Conservation (phyloP, 768 basidiomycete species). For the Naematelia aurantialba region DNA sequence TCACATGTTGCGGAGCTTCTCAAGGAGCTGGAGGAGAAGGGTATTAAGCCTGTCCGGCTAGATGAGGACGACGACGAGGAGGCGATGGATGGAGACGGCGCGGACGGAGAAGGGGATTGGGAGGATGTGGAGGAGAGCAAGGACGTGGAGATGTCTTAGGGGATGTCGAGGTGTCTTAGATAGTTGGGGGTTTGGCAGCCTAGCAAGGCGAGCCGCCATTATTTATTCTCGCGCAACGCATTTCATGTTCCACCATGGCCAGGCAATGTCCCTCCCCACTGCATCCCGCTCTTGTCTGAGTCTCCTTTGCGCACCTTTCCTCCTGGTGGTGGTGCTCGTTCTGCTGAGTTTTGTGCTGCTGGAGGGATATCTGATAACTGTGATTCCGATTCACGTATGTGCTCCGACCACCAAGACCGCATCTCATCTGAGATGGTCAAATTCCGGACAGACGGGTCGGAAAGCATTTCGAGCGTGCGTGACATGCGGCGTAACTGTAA, state of each 20-base stretch:
- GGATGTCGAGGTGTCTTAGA: neutral
- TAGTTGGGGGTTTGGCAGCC: neutral
- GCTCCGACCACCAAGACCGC: constrained; percentile 41
- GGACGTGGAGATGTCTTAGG: constrained; percentile 54
- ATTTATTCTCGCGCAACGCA: neutral
- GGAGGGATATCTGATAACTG: neutral
- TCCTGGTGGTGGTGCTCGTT: neutral
- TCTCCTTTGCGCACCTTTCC: constrained; percentile 1
- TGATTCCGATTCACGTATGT: constrained; percentile 13
- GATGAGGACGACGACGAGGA: constrained; percentile 60
- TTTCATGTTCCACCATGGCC: constrained; percentile 38
- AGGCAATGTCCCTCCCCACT: constrained; percentile 33
- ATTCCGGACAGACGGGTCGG: constrained; percentile 28
- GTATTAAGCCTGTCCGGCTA: constrained; percentile 62
- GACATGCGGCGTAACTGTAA: constrained; percentile 44
- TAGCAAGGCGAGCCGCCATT: neutral
- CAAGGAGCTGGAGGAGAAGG: constrained; percentile 62
- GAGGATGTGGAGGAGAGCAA: constrained; percentile 54
- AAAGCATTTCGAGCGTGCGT: constrained; percentile 45
- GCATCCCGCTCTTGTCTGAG: constrained; percentile 15
- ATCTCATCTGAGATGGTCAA: constrained; percentile 37
- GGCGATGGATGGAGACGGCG: constrained; percentile 63
- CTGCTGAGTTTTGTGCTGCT: neutral
- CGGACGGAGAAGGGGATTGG: constrained; percentile 60
- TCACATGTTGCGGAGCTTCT: constrained; percentile 74